Conservation (phyloP, 1,284 basidiomycete genomes). For the Malassezia vespertilionis region DNA sequence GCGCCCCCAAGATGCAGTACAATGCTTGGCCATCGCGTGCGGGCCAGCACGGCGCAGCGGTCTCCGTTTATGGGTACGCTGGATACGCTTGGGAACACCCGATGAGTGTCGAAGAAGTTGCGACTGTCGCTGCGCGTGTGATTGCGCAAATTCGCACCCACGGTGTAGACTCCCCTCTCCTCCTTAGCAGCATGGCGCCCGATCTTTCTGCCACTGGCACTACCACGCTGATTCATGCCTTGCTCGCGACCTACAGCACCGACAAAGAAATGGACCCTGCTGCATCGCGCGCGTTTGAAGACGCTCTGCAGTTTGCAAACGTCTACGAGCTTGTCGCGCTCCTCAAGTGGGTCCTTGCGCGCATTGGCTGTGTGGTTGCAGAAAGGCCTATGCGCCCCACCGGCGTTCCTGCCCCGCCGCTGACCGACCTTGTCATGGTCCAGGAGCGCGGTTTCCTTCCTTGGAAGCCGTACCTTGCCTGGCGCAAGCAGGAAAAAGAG, state of each 20-base stretch:
- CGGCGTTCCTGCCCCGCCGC: constrained; percentile 13
- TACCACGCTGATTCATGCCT: constrained; percentile 26
- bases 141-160: constrained; percentile 26
- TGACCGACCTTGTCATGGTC: constrained; percentile 30
- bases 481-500: constrained; percentile 34
- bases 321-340: constrained; percentile 41
- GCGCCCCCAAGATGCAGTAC: too few species aligned
- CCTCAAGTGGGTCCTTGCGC: constrained; percentile 45
- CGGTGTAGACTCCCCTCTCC: constrained; percentile 38
- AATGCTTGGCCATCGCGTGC: too few species aligned
- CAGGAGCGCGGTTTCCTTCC: constrained; percentile 44
- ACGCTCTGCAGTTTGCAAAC: constrained; percentile 38
- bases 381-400: constrained; percentile 22
- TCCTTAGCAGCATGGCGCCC: constrained; percentile 44
- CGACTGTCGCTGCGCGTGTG: constrained; percentile 26
- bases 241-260: constrained; percentile 3
- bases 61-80: constrained; percentile 33
- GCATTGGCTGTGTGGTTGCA: constrained; percentile 37
- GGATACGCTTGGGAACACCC: constrained; percentile 28
- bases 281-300: constrained; percentile 18
- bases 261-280: constrained; percentile 2
- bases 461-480: constrained; percentile 32
- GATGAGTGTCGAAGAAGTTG: constrained; percentile 23
- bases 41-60: neutral
- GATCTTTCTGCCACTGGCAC: constrained; percentile 33